These are phyloP conservation scores for Danielozyma ontarioensis DNA, from an alignment of 805 yeast genomes.

Conservation along the genomic window DNA sequence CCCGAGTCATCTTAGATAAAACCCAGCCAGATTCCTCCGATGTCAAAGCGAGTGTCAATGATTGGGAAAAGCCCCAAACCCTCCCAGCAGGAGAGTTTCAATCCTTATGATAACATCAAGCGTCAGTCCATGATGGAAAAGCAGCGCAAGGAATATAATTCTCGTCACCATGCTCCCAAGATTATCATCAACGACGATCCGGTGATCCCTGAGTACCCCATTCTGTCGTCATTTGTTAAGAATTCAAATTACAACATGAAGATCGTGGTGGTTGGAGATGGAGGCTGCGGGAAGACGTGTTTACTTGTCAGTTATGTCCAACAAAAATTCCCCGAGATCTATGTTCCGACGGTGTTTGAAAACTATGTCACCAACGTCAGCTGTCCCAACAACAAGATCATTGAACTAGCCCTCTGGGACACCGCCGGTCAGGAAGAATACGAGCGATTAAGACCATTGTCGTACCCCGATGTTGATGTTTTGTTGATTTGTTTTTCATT, in stretches of 20 bases:
- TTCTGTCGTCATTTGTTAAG: constrained; percentile 17
- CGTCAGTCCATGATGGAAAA: constrained; percentile 15
- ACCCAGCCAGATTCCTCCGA: too few relatives aligned
- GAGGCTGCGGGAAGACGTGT: constrained; percentile 89
- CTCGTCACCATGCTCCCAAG: constrained; percentile 17
- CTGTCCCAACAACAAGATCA: constrained; percentile 70
- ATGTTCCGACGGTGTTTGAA: constrained; percentile 82
- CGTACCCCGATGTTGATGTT: constrained; percentile 75
- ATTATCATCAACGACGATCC: constrained; percentile 34
- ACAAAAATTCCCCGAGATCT: constrained; percentile 63
- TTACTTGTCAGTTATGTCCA: constrained; percentile 62
- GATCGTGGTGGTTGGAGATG: constrained; percentile 83
- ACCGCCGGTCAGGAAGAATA: constrained; percentile 90
- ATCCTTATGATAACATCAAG: constrained; percentile 23
- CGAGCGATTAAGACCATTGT: constrained; percentile 71
- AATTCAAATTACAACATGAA: constrained; percentile 35
- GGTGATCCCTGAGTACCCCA: constrained; percentile 27
- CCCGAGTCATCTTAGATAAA: too few relatives aligned
- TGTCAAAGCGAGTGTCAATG: too few relatives aligned
- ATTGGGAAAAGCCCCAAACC: too few relatives aligned
- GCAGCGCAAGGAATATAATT: constrained; percentile 19
- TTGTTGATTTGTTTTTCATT: constrained; percentile 73
- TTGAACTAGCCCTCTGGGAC: constrained; percentile 79
- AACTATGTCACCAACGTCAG: constrained; percentile 66
- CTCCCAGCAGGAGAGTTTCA: too few relatives aligned